Evolutionary conservation across 1,284 basidiomycete genomes (phyloP), one percentile per base, ranked within the genome.

Genomic region (Ustilago hordei): DNA sequence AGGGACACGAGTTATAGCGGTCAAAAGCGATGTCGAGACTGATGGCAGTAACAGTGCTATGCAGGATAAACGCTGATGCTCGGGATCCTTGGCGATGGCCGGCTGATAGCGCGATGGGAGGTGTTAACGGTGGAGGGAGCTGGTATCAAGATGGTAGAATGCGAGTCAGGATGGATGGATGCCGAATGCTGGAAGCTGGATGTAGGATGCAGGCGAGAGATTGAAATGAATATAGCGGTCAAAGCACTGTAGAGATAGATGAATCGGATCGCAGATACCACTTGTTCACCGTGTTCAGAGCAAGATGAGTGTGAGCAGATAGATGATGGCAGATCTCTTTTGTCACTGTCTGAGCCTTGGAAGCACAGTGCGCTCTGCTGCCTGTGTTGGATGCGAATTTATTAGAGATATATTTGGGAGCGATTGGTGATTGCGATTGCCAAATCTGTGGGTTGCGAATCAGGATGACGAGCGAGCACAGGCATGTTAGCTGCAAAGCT

Each of bases 401-500:
- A 23, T 43, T 55, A 28, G 35, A 43, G 55, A 45, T 60, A 47
- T 53, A 36, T 57, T 23, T 19, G 38, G 28, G 55, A 35, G 48
- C 43, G 43, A 45, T 45, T 54, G 28, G 23, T 31, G 38, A 38
- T 39, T 50, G 45, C 38, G 28, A 52, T 31, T 32, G 23, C 23
- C 45, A 48, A 31, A 23, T 48, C 54, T 53, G 55, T 38, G 39
- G 43, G 32, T 54, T 38, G 67, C 57, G 60, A 53, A 64, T 64
- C 56, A 56, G 64, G 38, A 79, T 77, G 73, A 77, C 66, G 60
- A 77, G 66, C 54, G 67, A 77, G 66, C 54, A 69, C 69, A 57
- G 65, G 65, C 62, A 79, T 60, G 60, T 61, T 57, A 13, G 56
- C 60, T 56, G 90, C 87, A 90, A 88, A 66, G 90, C 87, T 11